These are phyloP conservation scores for Dalbergia cochinchinensis DNA, from an alignment of 306 rosid species.

Conservation along the genomic window DNA sequence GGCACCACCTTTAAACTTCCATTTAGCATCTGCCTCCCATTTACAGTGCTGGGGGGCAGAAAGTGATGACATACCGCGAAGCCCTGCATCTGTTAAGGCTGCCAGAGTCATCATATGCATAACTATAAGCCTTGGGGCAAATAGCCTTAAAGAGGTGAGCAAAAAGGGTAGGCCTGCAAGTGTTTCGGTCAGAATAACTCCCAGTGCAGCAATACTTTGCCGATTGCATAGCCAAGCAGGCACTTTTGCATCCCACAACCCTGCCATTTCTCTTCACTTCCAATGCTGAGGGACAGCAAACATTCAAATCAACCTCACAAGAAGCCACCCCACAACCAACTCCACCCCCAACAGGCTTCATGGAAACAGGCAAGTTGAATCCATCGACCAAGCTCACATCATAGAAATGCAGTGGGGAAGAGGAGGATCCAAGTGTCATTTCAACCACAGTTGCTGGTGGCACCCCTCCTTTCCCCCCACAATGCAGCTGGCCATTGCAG, in stretches of 20 bases:
- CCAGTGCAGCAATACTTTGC: constrained; percentile 98
- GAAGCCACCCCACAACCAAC: constrained; percentile 91
- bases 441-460: constrained; percentile 97
- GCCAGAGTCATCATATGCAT: constrained; percentile 87
- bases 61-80: constrained; percentile 83
- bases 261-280: constrained; percentile 80
- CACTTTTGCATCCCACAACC: constrained; percentile 94
- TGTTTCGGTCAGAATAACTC: constrained; percentile 70
- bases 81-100: constrained; percentile 95
- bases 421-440: constrained; percentile 92
- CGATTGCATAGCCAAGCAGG: constrained; percentile 95
- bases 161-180: constrained; percentile 90
- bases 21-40: not conserved
- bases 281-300: constrained; percentile 89
- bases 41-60: constrained; percentile 77
- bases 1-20: constrained; percentile 33
- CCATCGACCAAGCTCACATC: constrained; percentile 97
- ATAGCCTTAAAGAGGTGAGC: constrained; percentile 91
- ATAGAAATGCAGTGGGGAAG: constrained; percentile 84
- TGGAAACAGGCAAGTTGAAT: constrained; percentile 90
- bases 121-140: constrained; percentile 98
- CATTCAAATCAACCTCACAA: constrained; percentile 87
- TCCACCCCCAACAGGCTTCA: constrained; percentile 95
- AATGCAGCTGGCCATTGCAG: constrained; percentile 69
- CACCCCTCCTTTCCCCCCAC: constrained; percentile 69